Conservation (phyloP, 163 green algal species). For the Scenedesmus sp. region DNA sequence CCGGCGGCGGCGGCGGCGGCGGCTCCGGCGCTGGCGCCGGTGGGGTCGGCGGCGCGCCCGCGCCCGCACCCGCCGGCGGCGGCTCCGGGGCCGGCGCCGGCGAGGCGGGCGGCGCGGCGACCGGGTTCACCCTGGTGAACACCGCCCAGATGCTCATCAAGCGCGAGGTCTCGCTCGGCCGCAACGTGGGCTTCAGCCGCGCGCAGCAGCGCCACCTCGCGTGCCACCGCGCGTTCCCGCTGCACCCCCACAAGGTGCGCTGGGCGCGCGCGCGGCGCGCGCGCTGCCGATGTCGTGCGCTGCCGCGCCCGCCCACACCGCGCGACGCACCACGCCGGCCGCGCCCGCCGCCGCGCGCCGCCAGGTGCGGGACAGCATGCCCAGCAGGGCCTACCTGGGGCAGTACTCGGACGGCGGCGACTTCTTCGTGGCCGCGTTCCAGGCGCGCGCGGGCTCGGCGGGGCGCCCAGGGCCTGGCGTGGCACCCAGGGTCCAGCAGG, state of each 20-base stretch:
- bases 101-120: not conserved
- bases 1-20: not conserved
- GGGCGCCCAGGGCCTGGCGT: no score
- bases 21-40: no score
- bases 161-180: conserved; percentile 35
- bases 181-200: conserved; percentile 18
- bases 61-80: not conserved
- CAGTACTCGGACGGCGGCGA: conserved; percentile 73
- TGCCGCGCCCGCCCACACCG: not conserved
- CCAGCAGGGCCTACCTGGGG: conserved; percentile 77
- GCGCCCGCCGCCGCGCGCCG: not conserved
- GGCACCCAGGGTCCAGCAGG: no score
- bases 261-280: no score
- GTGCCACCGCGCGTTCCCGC: conserved; percentile 27
- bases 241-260: conserved; percentile 27
- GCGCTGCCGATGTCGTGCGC: no score
- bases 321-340: not conserved
- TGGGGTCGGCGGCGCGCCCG: no score
- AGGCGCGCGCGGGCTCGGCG: conserved; percentile 33
- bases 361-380: conserved; percentile 50
- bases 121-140: conserved; percentile 25
- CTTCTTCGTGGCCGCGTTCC: conserved; percentile 79
- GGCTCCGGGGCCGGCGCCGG: not conserved
- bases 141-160: conserved; percentile 40
- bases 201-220: conserved; percentile 40